These are phyloP conservation scores for Phytophthora podocarpi DNA, from an alignment of 352 stramenopile species.

Conservation along the genomic window DNA sequence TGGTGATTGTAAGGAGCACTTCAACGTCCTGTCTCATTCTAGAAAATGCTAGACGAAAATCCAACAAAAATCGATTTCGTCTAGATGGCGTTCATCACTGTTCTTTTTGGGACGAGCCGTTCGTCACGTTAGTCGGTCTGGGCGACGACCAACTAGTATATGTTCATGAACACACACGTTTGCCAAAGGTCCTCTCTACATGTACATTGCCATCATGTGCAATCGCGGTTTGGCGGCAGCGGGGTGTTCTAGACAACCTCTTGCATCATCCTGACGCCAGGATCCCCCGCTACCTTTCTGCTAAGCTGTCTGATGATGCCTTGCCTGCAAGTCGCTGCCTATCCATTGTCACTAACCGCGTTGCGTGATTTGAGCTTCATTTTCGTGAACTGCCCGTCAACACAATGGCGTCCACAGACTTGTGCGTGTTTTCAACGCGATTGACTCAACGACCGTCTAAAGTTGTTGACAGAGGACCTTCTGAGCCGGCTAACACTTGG, in stretches of 20 bases:
- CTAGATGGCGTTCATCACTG: too few relatives aligned
- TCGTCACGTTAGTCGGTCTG: too few relatives aligned
- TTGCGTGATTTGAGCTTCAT: too few relatives aligned
- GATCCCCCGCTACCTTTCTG: not conserved
- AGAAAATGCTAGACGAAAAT: constrained; percentile 10
- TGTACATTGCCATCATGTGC: too few relatives aligned
- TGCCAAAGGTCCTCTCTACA: too few relatives aligned
- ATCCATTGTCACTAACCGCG: too few relatives aligned
- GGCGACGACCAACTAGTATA: not conserved
- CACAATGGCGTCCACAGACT: not conserved
- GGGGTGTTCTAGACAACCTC: not conserved
- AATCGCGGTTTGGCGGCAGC: not conserved
- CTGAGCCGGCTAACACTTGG: not conserved
- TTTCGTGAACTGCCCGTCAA: not conserved
- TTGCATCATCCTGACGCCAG: not conserved
- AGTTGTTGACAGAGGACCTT: constrained; percentile 9
- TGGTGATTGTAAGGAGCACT: constrained; percentile 11
- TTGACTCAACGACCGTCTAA: constrained; percentile 7
- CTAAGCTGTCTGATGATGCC: not conserved
- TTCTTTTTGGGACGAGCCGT: too few relatives aligned
- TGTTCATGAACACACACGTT: not conserved
- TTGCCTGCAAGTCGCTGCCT: not conserved
- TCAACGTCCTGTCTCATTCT: constrained; percentile 27
- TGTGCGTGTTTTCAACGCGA: not conserved
- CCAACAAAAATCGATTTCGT: not conserved